These are phyloP conservation scores for Trichosporon coremiiforme DNA, from an alignment of 1,284 basidiomycete genomes.

Conservation along the genomic window DNA sequence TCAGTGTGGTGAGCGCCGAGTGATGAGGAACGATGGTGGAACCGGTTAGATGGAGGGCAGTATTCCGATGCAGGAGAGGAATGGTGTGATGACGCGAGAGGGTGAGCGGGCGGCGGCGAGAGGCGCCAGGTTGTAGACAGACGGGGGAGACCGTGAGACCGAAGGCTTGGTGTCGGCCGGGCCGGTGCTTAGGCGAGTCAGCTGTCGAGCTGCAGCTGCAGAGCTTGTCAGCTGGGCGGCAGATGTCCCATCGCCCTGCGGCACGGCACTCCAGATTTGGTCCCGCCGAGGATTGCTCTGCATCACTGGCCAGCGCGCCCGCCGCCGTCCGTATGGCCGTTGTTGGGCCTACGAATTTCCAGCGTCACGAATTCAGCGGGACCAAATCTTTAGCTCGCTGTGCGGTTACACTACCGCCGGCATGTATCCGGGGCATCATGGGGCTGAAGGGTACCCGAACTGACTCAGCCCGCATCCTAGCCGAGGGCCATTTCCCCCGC, in stretches of 20 bases:
- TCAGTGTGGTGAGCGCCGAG: neutral
- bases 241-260: neutral
- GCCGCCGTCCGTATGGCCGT: neutral
- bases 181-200: constrained; percentile 12
- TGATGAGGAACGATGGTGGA: constrained; percentile 13
- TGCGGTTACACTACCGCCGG: constrained; percentile 13
- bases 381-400: neutral
- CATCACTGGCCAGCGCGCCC: too few species aligned
- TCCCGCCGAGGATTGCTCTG: constrained; percentile 5
- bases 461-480: neutral
- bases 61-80: constrained; percentile 10
- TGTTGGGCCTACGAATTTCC: neutral
- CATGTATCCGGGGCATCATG: constrained; percentile 17
- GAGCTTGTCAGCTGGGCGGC: constrained; percentile 1
- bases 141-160: neutral
- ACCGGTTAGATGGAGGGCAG: neutral
- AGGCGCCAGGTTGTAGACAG: neutral
- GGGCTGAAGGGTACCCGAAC: constrained; percentile 12
- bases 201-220: neutral
- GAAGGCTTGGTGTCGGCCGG: constrained; percentile 6
- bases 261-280: neutral
- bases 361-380: constrained; percentile 2
- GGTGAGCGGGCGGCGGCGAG: constrained; percentile 3
- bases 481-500: constrained; percentile 11
- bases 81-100: constrained; percentile 11